Base-by-base conservation (phyloP, 352 stramenopile genomes). In the Phytophthora sojae region DNA sequence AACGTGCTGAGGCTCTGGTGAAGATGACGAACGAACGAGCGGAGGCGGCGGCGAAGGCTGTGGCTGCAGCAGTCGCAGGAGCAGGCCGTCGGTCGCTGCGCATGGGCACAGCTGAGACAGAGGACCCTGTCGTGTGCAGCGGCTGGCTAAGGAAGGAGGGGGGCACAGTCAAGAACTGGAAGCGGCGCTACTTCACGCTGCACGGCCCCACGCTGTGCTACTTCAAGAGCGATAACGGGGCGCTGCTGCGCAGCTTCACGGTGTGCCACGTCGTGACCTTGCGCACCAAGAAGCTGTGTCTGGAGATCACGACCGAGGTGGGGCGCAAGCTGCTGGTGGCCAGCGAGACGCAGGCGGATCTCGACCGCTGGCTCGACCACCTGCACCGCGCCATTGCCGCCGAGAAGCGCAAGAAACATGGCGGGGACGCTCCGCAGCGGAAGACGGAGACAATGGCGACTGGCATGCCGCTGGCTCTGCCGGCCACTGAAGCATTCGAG, bases 101-200 rank as follows among this genome's bases (percentile, higher is more conserved):
- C 37, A 57, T 77, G 39, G 66, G 55, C 0, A 67, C 49, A 17
- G 47, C 53, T 15, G 76, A 85, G 57, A 56, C 62, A 3, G 63
- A 81, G 11, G 74, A 91, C 14, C 78, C 82, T 4, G 79, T 88
- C 6, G 66, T 85, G 9, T 96, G 85, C 72, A 92, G 82, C 25
- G 89, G 89, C 5, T 96, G 85, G 82, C 78, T 96, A 6, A 80
- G 80, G 9, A 96, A 96, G 64, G 85, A 96, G 81, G 89, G 89
- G 32, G 86, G 89, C 42, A 90, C 85, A 1, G 80, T 96, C 61
- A 93, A 92, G 70, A 93, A 81, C 60, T 96, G 89, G 89, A 96
- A 96, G 64, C 77, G 82, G 15, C 84, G 89, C 7, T 96, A 91
- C 56, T 96, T 96, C 69, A 94, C 84, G 1, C 72, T 96, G 12